These are phyloP conservation scores for Strobilomyces dryophilus DNA, from an alignment of 768 basidiomycete genomes.

Conservation along the genomic window DNA sequence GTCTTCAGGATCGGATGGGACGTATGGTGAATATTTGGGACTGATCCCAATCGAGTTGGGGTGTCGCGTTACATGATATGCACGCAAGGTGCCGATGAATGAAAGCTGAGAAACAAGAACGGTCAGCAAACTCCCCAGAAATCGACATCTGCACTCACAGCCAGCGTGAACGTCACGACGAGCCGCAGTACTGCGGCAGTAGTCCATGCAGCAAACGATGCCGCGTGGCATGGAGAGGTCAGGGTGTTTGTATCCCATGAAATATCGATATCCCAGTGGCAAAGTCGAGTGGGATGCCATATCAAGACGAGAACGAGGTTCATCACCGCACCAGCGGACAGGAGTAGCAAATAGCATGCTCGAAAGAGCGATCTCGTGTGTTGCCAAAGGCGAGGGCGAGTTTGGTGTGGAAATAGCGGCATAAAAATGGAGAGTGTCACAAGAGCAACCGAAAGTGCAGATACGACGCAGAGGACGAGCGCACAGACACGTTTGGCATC, in stretches of 20 bases:
- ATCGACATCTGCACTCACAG: conserved; percentile 39
- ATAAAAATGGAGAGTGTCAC: conserved; percentile 39
- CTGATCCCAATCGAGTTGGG: conserved; percentile 9
- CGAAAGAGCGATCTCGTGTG: conserved; percentile 29
- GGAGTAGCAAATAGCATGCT: conserved; percentile 40
- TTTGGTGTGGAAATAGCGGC: conserved; percentile 31
- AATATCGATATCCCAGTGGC: conserved; percentile 61
- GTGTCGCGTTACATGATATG: conserved; percentile 16
- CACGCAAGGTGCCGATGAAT: conserved; percentile 18
- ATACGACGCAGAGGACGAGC: conserved; percentile 23
- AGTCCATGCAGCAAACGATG: conserved; percentile 50
- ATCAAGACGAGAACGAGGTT: conserved; percentile 53
- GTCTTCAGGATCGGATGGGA: conserved; percentile 20
- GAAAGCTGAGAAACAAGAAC: conserved; percentile 13
- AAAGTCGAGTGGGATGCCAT: conserved; percentile 52
- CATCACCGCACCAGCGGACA: conserved; percentile 49
- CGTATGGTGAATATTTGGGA: conserved; percentile 13
- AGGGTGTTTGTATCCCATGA: conserved; percentile 50
- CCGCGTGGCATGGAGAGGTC: conserved; percentile 13
- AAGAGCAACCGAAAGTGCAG: conserved; percentile 21
- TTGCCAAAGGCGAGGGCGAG: conserved; percentile 7
- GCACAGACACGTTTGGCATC: conserved; percentile 37
- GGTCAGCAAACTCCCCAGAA: conserved; percentile 4
- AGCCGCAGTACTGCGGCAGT: conserved; percentile 50
- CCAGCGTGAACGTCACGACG: conserved; percentile 44